Evolutionary conservation across 805 yeast genomes (phyloP).

Genomic region (Candida tallmaniae): DNA sequence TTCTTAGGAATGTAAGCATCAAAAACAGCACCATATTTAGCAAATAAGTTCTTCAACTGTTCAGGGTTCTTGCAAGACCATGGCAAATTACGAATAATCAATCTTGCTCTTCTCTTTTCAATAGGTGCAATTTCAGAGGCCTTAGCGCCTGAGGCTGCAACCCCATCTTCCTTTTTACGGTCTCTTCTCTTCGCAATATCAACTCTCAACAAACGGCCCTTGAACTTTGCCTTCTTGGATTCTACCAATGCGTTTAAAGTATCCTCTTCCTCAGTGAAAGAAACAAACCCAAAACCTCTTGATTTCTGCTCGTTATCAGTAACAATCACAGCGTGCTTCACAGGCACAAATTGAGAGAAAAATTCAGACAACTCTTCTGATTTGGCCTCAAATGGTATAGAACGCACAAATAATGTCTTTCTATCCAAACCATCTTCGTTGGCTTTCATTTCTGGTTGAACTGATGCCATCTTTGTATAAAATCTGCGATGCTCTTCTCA

Average conservation of each 20-base stretch:
- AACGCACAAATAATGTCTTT: slow-evolving; percentile 77
- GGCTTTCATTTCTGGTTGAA: neutral
- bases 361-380: slow-evolving; percentile 76
- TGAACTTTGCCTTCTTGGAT: slow-evolving; percentile 61
- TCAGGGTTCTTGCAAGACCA: slow-evolving; percentile 88
- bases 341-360: slow-evolving; percentile 91
- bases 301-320: slow-evolving; percentile 72
- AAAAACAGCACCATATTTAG: slow-evolving; percentile 77
- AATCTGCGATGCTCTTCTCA: slow-evolving; percentile 7
- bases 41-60: slow-evolving; percentile 63
- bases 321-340: slow-evolving; percentile 90
- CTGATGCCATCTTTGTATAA: neutral
- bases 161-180: slow-evolving; percentile 42
- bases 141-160: slow-evolving; percentile 2
- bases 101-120: slow-evolving; percentile 80
- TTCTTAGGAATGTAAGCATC: slow-evolving; percentile 89
- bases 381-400: slow-evolving; percentile 77
- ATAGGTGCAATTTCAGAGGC: slow-evolving; percentile 28
- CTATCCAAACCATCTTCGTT: slow-evolving; percentile 42
- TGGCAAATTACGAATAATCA: slow-evolving; percentile 88
- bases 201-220: slow-evolving; percentile 62
- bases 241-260: slow-evolving; percentile 68
- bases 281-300: slow-evolving; percentile 93
- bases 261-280: slow-evolving; percentile 82
- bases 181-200: slow-evolving; percentile 93